Base-by-base conservation (phyloP, 2,329 filamentous ascomycete species). In the Hypomyces rosellus region DNA sequence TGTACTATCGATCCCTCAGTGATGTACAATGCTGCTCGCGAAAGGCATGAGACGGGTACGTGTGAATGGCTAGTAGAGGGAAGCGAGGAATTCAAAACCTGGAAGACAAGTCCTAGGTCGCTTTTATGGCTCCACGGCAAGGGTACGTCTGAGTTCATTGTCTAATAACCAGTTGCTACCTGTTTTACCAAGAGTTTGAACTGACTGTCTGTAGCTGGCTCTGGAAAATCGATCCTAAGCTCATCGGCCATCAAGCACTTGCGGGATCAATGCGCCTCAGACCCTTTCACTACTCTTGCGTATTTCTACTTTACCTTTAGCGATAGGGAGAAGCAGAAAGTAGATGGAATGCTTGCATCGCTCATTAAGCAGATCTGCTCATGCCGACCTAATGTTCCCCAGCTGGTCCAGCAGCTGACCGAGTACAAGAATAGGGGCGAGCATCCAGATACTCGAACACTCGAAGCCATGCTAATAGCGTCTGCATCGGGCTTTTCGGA, bases 81-180 rank as follows among this genome's bases (percentile, higher is more conserved):
- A 3, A 34, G 30, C 25, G 5, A 22, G 18, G 15, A 33, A 9
- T 49, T 49, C 36, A 3, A 33, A 5, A 14, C 18, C 15, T 49
- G 47, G 47, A 16, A 39, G 36, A 16, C 37, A n/a, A 37, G 8
- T 16, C 25, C 47, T 4, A 16, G n/a, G 5, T 49, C 47, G 3
- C n/a, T 49, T 15, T 22, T 49, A 2, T 49, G 47, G 47, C 39
- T 49, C 8, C 41, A 49, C 30, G 47, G 47, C 11, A 49, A 49
- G 30, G 47, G 47, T 49, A 22, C 8, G 13, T 49, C 20, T 5
- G 20, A 2, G 6, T n/a, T 30, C 9, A 8, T 11, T 11, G 8
- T 11, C 38, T 16, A 13, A 6, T 2, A 20, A 41, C 20, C 5
- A 20, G 20, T 5, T 30, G 25, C 25, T 11, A 20, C 15, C 7